A percentile compares a stretch with the other conserved stretches of the same genome.
phyloP scores from a whole-genome alignment of 2,329 filamentous ascomycete genomes.

The Pestalotiopsis sp. region DNA sequence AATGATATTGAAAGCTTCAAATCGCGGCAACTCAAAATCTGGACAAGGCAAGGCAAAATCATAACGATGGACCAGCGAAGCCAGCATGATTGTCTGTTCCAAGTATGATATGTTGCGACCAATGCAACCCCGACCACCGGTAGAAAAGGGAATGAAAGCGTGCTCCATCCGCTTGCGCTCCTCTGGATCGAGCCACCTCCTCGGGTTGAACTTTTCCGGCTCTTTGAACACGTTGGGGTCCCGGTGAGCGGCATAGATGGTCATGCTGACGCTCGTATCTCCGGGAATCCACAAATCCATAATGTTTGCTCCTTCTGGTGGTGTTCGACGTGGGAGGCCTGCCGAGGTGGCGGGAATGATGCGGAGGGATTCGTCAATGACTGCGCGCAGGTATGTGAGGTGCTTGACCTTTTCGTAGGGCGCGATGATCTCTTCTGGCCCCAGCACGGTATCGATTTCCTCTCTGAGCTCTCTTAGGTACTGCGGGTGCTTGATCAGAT shows the following conservation, averaged over 20 bases:
- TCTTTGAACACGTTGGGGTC: slow-evolving; percentile 7
- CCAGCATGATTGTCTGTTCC: slow-evolving; percentile 8
- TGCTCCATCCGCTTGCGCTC: slow-evolving; percentile 2
- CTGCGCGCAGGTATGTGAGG: background rate
- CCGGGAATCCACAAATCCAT: slow-evolving; percentile 3
- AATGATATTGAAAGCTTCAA: background rate
- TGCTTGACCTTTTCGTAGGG: slow-evolving; percentile 7
- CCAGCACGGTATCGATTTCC: slow-evolving; percentile 15
- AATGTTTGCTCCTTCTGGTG: slow-evolving; percentile 28
- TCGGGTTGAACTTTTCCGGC: slow-evolving; percentile 8
- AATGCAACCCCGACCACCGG: slow-evolving; percentile 7
- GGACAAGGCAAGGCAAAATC: slow-evolving; percentile 5
- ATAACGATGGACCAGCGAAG: slow-evolving; percentile 8
- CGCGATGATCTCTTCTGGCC: background rate
- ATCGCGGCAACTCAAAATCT: background rate
- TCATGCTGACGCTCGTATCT: slow-evolving; percentile 11
- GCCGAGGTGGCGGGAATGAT: slow-evolving; percentile 30
- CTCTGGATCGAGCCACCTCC: slow-evolving; percentile 4
- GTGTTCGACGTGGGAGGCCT: slow-evolving; percentile 45
- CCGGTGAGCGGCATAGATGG: slow-evolving; percentile 10
- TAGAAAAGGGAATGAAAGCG: slow-evolving; percentile 6
- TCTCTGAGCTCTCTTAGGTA: slow-evolving; percentile 3
- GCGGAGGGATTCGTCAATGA: background rate
- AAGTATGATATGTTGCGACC: slow-evolving; percentile 11
- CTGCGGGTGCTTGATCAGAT: slow-evolving; percentile 11